Base-by-base conservation (phyloP, 352 stramenopile species). In the Halophytophthora batemanensis region DNA sequence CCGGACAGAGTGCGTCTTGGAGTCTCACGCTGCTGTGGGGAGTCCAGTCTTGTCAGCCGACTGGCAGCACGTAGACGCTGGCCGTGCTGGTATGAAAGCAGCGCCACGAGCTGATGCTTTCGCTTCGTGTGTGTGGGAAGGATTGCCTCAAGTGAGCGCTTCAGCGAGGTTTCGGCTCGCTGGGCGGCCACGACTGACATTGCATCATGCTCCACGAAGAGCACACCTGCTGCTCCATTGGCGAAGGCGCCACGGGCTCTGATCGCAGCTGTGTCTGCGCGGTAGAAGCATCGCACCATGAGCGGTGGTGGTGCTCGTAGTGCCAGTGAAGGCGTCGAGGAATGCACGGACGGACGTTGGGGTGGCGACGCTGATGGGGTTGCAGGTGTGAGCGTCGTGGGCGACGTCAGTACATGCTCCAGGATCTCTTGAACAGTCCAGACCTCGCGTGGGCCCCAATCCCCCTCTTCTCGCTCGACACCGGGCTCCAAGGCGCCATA, bases 201-300 rank as follows among this genome's bases (percentile, higher is more conserved):
- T 13, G 18, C 29, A 53, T 68, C 45, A 23, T 82, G 69, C 31
- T 71, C 71, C 8, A 74, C 38, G 29, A 87, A 64, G 6, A 89
- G 21, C 18, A 89, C 73, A 4, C 71, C 73, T 1, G 64, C 54
- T 6, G 78, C 78, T 21, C 75, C 75, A 36, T 75, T 73, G 5
- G 61, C 46, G 11, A 89, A 62, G 4, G 75, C 78, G 3, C 66
- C 64, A 6, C 67, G 42, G 21, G 79, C 64, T 21, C 70, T 61
- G 12, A 23, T 22, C 5, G 45, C 21, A 5, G 68, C 65, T 2
- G 74, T 86, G 18, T 86, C 74, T 3, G 69, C 52, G 4, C 77
- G 71, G 14, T 66, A 60, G 42, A 87, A 87, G 47, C 63, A 84
- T 7, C 77, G 70, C 45, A 45, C 60, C 33, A 78, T 62, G 31